A percentile compares a stretch with the other conserved stretches of the same genome.
phyloP scores from a whole-genome alignment of 257 asterid genomes.

The Apocynum venetum region DNA sequence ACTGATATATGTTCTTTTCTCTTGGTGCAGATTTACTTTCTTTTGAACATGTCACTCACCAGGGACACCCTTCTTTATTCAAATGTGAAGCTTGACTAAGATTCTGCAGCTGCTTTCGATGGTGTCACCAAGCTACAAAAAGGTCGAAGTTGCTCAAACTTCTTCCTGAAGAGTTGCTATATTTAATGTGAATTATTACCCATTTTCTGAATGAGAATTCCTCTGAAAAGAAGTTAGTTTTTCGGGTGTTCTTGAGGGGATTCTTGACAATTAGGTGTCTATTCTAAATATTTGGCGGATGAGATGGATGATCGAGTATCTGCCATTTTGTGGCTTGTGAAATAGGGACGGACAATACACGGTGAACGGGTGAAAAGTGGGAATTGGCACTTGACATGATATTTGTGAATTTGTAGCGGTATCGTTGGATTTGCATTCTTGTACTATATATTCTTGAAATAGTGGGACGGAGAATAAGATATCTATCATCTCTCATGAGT shows the following conservation, averaged over 20 bases:
- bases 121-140: conserved; percentile 20
- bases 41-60: conserved; percentile 80
- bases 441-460: not conserved
- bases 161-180: conserved; percentile 22
- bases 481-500: too few species aligned
- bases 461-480: not conserved
- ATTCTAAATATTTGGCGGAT: not conserved
- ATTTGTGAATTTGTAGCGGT: not conserved
- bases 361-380: not conserved
- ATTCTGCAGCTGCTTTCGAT: conserved; percentile 6
- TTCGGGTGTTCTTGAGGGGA: not conserved
- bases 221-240: not conserved
- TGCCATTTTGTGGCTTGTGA: not conserved
- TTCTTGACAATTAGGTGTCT: not conserved
- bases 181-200: conserved; percentile 3
- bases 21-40: conserved; percentile 66
- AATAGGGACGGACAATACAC: not conserved
- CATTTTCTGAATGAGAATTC: not conserved
- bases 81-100: conserved; percentile 83
- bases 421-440: not conserved
- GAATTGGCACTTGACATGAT: not conserved
- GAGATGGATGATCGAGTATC: not conserved
- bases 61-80: conserved; percentile 94
- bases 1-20: conserved; percentile 20
- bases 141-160: conserved; percentile 25